Conservation (phyloP, 305 asterid species). For the Monarda citriodora region DNA sequence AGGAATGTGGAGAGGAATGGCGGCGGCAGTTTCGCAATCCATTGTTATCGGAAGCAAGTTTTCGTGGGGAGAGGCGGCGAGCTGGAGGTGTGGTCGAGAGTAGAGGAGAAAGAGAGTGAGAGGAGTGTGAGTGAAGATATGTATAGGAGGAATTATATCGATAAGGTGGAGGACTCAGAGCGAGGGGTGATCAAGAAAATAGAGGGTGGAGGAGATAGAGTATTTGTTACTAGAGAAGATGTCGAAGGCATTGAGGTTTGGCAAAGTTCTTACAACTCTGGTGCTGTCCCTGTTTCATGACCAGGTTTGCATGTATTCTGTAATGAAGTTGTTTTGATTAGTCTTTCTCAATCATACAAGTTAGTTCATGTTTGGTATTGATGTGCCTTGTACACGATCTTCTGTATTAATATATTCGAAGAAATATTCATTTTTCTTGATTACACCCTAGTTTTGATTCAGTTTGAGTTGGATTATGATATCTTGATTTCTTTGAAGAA, state of each 20-base stretch:
- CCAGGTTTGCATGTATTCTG: background rate
- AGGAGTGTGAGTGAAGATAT: constrained; percentile 48
- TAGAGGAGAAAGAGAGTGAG: constrained; percentile 39
- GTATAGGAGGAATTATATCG: constrained; percentile 82
- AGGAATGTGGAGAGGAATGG: constrained; percentile 49
- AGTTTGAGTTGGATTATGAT: background rate
- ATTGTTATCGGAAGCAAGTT: constrained; percentile 77
- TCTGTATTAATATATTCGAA: background rate
- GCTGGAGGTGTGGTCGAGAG: constrained; percentile 91
- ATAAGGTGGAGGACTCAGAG: constrained; percentile 68
- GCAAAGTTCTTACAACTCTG: constrained; percentile 78
- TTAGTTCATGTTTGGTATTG: constrained; percentile 4
- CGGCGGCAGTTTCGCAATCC: constrained; percentile 43
- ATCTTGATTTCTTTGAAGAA: background rate
- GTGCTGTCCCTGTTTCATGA: constrained; percentile 51
- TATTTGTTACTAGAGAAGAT: constrained; percentile 77
- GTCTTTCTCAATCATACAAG: background rate
- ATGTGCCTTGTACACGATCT: background rate
- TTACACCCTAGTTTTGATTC: background rate
- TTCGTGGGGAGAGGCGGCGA: constrained; percentile 88
- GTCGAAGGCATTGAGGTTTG: constrained; percentile 96
- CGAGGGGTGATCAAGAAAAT: constrained; percentile 81
- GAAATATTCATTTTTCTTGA: constrained; percentile 5
- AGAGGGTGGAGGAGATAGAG: constrained; percentile 95
- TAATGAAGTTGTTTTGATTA: constrained; percentile 7